phyloP scores from a whole-genome alignment of 345 rosid genomes.

The Acer negundo region DNA sequence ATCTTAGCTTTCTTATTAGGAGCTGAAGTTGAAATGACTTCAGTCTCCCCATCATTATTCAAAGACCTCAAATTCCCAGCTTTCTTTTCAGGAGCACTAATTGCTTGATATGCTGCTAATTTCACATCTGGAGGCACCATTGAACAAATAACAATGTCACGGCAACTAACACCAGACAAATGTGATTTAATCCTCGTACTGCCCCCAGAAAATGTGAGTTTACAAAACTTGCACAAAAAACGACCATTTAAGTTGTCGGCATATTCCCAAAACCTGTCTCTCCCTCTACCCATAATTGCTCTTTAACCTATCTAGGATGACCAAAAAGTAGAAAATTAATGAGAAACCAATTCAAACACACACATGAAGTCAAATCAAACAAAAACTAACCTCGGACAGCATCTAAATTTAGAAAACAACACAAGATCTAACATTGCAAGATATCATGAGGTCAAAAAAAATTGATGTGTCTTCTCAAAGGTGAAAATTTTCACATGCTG shows the following conservation, averaged over 20 bases:
- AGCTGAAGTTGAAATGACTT: no score
- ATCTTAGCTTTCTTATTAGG: background rate
- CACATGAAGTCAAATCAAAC: no score
- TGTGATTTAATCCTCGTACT: conserved; percentile 14
- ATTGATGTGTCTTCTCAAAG: no score
- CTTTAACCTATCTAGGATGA: background rate
- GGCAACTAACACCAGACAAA: conserved; percentile 18
- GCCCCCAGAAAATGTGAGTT: background rate
- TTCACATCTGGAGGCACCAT: conserved; percentile 11
- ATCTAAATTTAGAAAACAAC: no score
- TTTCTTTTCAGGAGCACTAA: background rate
- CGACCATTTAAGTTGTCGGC: background rate
- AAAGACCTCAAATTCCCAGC: background rate
- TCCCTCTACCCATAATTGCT: conserved; percentile 6
- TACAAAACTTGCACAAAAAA: conserved; percentile 13
- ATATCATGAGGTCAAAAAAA: no score
- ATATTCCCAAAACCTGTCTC: conserved; percentile 16
- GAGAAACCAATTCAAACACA: no score
- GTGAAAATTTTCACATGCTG: no score
- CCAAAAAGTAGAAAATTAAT: background rate
- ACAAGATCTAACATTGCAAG: no score
- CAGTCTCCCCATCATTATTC: background rate
- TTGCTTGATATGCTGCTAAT: conserved; percentile 10
- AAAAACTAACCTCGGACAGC: no score
- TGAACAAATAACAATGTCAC: conserved; percentile 7